Percentiles rank a stretch among this genome's conserved stretches.
phyloP scores from a whole-genome alignment of 1,284 basidiomycete genomes.

The Meripilus lineatus region DNA sequence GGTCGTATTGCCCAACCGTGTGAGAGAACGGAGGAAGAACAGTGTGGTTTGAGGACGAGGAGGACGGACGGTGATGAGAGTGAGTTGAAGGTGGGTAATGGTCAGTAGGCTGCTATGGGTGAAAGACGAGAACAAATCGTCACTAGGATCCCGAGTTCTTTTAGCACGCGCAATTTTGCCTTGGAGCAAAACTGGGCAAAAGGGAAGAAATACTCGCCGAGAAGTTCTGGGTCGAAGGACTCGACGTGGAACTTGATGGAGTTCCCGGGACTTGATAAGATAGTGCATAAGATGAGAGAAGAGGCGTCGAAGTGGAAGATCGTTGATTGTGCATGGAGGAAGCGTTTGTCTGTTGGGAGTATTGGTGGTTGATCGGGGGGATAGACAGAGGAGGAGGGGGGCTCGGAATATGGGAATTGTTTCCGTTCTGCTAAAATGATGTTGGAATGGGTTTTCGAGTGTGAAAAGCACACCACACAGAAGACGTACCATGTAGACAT shows the following conservation, averaged over 20 bases:
- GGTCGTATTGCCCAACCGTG: slow-evolving; percentile 27
- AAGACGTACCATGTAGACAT: slow-evolving; percentile 51
- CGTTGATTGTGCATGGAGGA: slow-evolving; percentile 8
- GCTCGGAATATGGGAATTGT: slow-evolving; percentile 32
- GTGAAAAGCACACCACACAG: background rate
- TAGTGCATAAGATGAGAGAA: slow-evolving; percentile 47
- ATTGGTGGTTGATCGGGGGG: slow-evolving; percentile 32
- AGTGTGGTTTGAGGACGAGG: slow-evolving; percentile 19
- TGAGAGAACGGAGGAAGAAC: slow-evolving; percentile 22
- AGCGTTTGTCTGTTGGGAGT: slow-evolving; percentile 14
- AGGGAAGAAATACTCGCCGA: slow-evolving; percentile 68
- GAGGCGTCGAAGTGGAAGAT: slow-evolving; percentile 31
- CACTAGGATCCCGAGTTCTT: slow-evolving; percentile 45
- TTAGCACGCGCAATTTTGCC: slow-evolving; percentile 24
- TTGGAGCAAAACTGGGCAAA: slow-evolving; percentile 21
- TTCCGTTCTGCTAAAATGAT: slow-evolving; percentile 4
- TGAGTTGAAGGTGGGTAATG: slow-evolving; percentile 26
- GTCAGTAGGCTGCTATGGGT: slow-evolving; percentile 54
- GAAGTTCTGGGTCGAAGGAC: slow-evolving; percentile 66
- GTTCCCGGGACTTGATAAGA: slow-evolving; percentile 61
- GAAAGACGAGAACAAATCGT: slow-evolving; percentile 29
- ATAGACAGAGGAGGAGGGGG: slow-evolving; percentile 62
- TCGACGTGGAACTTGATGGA: slow-evolving; percentile 67
- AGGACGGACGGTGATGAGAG: slow-evolving; percentile 16
- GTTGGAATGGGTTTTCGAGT: background rate